phyloP scores from a whole-genome alignment of 2,329 filamentous ascomycete species.

The Aspergillus sclerotialis region DNA sequence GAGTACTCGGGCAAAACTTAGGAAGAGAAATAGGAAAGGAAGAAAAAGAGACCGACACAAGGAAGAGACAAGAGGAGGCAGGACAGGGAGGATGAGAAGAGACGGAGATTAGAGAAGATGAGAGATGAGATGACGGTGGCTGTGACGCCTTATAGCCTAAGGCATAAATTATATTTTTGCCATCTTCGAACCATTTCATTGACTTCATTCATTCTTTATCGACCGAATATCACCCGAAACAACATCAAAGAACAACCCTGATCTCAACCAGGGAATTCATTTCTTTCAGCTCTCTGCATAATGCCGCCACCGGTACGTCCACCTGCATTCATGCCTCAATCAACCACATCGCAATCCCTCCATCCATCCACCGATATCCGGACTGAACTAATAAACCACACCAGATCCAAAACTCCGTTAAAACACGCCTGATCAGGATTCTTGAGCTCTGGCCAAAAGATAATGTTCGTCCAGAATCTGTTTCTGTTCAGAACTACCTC shows the following conservation, averaged over 20 bases:
- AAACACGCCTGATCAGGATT: slow-evolving; percentile 34
- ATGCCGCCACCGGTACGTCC: not conserved
- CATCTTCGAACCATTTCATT: no score
- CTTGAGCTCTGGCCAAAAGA: slow-evolving; percentile 40
- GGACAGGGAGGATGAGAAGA: not conserved
- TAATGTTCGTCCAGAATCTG: slow-evolving; percentile 36
- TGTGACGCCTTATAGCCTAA: slow-evolving; percentile 9
- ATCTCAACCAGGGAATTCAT: no score
- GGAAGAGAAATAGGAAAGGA: slow-evolving; percentile 1
- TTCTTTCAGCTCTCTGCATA: not conserved
- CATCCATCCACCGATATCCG: no score
- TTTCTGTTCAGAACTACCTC: slow-evolving; percentile 39
- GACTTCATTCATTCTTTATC: no score
- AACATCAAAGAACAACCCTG: no score
- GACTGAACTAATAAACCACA: no score
- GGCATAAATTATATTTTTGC: no score
- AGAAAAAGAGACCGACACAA: slow-evolving; percentile 1
- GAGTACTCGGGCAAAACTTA: no score
- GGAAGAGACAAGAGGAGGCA: not conserved
- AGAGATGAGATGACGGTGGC: not conserved
- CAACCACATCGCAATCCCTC: not conserved
- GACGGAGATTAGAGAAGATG: not conserved
- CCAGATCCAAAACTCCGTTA: slow-evolving; percentile 14
- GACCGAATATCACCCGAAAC: no score
- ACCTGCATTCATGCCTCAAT: not conserved